phyloP scores from a whole-genome alignment of 108 stramenopile genomes.

The Cyclostephanos tholiformis region DNA sequence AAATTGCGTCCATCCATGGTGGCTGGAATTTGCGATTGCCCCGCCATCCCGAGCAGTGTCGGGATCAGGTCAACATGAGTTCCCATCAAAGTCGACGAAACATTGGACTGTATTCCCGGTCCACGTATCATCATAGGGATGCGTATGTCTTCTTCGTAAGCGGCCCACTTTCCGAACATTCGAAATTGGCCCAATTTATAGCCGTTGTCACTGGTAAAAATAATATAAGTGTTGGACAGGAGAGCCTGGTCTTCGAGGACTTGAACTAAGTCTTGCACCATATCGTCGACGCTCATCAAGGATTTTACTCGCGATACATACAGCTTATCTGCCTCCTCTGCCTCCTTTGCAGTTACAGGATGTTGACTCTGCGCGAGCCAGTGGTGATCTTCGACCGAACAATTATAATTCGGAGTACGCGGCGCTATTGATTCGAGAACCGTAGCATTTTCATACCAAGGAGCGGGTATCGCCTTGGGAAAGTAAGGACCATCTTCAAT shows the following conservation, averaged over 20 bases:
- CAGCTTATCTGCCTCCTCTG: constrained; percentile 31
- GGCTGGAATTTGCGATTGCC: constrained; percentile 17
- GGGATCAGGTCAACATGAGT: constrained; percentile 61
- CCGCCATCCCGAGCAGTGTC: constrained; percentile 47
- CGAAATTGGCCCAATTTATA: constrained; percentile 7
- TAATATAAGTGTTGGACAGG: constrained; percentile 48
- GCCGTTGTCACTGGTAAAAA: constrained; percentile 64
- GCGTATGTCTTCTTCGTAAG: constrained; percentile 53
- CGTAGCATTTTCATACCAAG: constrained; percentile 43
- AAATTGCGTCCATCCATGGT: constrained; percentile 58
- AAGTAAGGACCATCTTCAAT: constrained; percentile 47
- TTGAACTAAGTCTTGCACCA: constrained; percentile 40
- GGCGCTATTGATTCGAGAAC: constrained; percentile 37
- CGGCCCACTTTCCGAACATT: constrained; percentile 54
- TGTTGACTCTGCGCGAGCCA: constrained; percentile 41
- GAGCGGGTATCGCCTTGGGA: constrained; percentile 50
- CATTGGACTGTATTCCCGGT: constrained; percentile 29
- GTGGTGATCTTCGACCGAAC: constrained; percentile 26
- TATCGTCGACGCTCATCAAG: constrained; percentile 52
- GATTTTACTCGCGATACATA: constrained; percentile 43
- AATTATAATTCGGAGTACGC: constrained; percentile 58
- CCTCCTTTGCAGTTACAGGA: constrained; percentile 28
- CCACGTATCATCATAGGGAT: constrained; percentile 57
- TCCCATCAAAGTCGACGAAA: constrained; percentile 15
- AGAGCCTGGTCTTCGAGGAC: constrained; percentile 14